Evolutionary conservation across 768 basidiomycete genomes (phyloP).

Genomic region (Phanerodontia chrysosporium): DNA sequence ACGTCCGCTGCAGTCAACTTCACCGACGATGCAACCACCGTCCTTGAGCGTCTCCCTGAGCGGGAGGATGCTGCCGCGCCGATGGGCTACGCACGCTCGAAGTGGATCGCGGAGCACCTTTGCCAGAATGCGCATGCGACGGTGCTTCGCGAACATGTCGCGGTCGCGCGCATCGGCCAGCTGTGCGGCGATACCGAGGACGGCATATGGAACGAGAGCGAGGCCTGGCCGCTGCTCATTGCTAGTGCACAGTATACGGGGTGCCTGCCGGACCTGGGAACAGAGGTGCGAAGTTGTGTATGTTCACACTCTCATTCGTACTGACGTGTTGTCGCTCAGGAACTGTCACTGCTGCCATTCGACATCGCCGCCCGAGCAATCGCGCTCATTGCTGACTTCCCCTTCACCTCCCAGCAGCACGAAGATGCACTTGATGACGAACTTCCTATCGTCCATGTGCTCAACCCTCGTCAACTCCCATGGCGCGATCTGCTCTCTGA

Average conservation of each 20-base stretch:
- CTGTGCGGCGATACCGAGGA: slow-evolving; percentile 10
- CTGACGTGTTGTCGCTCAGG: neutral
- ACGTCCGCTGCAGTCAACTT: slow-evolving; percentile 2
- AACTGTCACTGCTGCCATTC: neutral
- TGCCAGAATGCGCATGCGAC: slow-evolving; percentile 1
- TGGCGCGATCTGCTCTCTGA: neutral
- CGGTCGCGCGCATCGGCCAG: slow-evolving; percentile 8
- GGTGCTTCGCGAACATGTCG: neutral
- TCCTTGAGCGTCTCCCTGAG: neutral
- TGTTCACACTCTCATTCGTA: neutral
- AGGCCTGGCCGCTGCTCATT: slow-evolving; percentile 10
- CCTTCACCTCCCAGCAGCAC: neutral
- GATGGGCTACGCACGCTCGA: slow-evolving; percentile 8
- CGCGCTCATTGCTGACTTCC: neutral
- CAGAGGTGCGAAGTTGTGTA: slow-evolving; percentile 2
- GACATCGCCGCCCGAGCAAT: neutral
- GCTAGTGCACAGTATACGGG: slow-evolving; percentile 4
- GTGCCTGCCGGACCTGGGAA: slow-evolving; percentile 1
- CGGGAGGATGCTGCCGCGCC: neutral
- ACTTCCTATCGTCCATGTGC: neutral
- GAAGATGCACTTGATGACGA: neutral
- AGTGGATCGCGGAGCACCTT: slow-evolving; percentile 12
- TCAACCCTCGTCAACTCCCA: neutral
- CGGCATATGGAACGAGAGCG: slow-evolving; percentile 11
- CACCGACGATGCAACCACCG: neutral